phyloP scores from a whole-genome alignment of 345 rosid species.

The Zanthoxylum bungeanum region DNA sequence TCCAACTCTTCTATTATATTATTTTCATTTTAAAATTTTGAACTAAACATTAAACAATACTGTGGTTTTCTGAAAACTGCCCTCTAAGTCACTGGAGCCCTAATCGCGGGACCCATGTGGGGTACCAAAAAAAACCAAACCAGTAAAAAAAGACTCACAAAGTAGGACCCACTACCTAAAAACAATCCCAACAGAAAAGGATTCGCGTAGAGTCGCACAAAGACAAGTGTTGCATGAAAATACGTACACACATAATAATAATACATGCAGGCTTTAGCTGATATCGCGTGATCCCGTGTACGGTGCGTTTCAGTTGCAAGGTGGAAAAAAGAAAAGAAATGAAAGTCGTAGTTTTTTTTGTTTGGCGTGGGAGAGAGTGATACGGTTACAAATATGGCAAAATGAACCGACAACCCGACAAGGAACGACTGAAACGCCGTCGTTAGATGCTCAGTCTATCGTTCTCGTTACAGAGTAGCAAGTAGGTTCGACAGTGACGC shows the following conservation, averaged over 20 bases:
- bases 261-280: not conserved
- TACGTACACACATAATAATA: too few relatives aligned
- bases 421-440: constrained; percentile 36
- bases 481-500: constrained; percentile 21
- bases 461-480: constrained; percentile 7
- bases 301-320: not conserved
- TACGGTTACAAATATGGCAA: not conserved
- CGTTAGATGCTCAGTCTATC: constrained; percentile 23
- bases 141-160: too few relatives aligned
- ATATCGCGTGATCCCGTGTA: constrained; percentile 7
- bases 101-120: not conserved
- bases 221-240: not conserved
- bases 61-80: too few relatives aligned
- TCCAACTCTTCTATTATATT: not conserved
- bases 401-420: constrained; percentile 32
- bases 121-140: not conserved
- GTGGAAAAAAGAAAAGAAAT: not conserved
- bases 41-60: too few relatives aligned
- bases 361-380: not conserved
- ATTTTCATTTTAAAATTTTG: too few relatives aligned
- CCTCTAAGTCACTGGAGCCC: not conserved
- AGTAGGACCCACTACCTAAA: not conserved
- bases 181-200: constrained; percentile 32
- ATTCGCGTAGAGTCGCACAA: not conserved
- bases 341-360: not conserved